phyloP scores from a whole-genome alignment of 202 grass and related monocot species.

The Setaria italica region DNA sequence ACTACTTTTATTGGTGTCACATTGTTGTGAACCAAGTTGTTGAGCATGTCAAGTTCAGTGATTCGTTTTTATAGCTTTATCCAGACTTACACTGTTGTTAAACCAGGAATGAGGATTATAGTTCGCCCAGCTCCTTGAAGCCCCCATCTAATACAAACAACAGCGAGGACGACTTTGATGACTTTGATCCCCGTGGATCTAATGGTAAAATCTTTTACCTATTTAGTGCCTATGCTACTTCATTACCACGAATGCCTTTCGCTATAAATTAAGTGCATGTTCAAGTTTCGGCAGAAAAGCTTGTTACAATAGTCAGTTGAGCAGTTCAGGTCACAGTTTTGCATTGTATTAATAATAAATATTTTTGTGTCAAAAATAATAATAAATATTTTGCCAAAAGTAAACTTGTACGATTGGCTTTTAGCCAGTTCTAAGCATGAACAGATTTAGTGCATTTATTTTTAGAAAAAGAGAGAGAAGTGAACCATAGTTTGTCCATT shows the following conservation, averaged over 20 bases:
- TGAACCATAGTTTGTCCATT: conserved; percentile 2
- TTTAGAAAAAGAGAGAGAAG: background rate
- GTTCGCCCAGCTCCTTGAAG: conserved; percentile 58
- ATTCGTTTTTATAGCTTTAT: conserved; percentile 19
- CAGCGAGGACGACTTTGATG: conserved; percentile 79
- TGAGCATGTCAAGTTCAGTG: conserved; percentile 23
- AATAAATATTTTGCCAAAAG: conserved; percentile 14
- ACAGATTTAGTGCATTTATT: conserved; percentile 3
- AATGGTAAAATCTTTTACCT: conserved; percentile 56
- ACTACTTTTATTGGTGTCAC: conserved; percentile 9
- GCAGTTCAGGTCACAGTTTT: conserved; percentile 9
- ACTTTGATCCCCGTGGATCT: conserved; percentile 96
- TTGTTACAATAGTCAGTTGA: conserved; percentile 1
- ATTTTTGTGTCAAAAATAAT: background rate
- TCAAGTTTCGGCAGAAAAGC: conserved; percentile 1
- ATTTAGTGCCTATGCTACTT: conserved; percentile 30
- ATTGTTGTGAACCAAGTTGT: conserved; percentile 30
- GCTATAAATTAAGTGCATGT: conserved; percentile 33
- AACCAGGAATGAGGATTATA: no score
- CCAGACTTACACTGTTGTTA: background rate
- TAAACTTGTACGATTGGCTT: conserved; percentile 18
- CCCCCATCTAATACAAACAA: conserved; percentile 46
- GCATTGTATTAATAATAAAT: conserved; percentile 3
- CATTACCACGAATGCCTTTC: background rate
- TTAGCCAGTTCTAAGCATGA: conserved; percentile 32